Evolutionary conservation across 2,329 filamentous ascomycete species (phyloP), one percentile per base, ranked within the genome.

Genomic region (Pyrenophora teres): DNA sequence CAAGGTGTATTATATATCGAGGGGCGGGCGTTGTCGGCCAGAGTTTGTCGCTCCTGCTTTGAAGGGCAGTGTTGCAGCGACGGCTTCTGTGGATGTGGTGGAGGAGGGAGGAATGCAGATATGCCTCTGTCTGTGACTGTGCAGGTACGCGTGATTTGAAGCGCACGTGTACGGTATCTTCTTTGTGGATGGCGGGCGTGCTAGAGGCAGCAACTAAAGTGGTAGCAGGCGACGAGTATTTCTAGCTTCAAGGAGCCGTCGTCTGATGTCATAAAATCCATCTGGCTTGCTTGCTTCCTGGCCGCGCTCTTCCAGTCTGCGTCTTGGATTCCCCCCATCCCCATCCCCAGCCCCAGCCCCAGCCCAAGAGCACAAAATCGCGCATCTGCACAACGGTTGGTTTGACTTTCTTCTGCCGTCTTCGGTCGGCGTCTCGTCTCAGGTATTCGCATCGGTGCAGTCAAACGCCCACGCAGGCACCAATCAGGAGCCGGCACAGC

Each of bases 401-500:
- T 9, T 3, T 25, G 23, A 25, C 23, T 2, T 2, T 25, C 23
- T 9, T 25, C 23, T 25, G 23, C 23, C 23, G 23, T 25, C 23
- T 3, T 54, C 35, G 48, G 56, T 56, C 50, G 50, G 42, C 47
- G 57, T 15, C 15, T 15, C 15, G 15, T 59, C 52, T 54, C 50
- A 56, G 56, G 38, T 31, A 48, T 46, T 37, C 50, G 35, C 52
- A 50, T 40, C 52, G 37, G 54, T 53, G 47, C 60, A 36, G 52
- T 50, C 16, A 37, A 8, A 30, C 59, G 56, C 59, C 55, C 53
- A 40, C 50, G 41, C 40, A 23, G 18, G 38, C 53, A 39, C 66
- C 69, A 72, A 70, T 71, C 67, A 72, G 56, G 31, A 52, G 49
- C 50, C 45, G 44, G 32, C 42, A 46, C 50, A 51, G 51, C 61